Evolutionary conservation across 192 early-diverging fungal species (phyloP).

Genomic region (Umbelopsis sp.): DNA sequence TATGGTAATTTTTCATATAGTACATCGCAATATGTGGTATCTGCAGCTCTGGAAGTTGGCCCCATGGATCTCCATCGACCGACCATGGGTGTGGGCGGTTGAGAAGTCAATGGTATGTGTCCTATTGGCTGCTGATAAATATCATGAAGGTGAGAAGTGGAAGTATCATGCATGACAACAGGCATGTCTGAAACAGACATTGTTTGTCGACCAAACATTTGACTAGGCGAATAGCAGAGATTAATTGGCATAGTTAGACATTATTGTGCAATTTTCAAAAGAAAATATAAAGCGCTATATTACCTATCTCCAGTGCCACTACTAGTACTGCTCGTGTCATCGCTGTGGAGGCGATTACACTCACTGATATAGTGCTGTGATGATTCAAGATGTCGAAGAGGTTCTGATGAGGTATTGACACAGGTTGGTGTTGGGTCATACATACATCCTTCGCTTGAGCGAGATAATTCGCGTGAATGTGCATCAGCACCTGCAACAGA

Average conservation of each 20-base stretch:
- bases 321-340: slow-evolving; percentile 10
- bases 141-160: neutral
- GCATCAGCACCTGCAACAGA: neutral
- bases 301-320: slow-evolving; percentile 11
- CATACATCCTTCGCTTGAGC: neutral
- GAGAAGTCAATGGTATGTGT: neutral
- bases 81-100: neutral
- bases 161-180: neutral
- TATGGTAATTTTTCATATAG: slow-evolving; percentile 8
- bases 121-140: neutral
- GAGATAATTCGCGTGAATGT: neutral
- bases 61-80: slow-evolving; percentile 2
- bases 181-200: neutral
- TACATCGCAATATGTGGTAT: neutral
- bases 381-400: neutral
- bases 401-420: neutral
- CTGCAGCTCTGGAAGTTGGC: neutral
- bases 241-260: too few species aligned
- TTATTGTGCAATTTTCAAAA: too few species aligned
- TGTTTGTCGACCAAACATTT: neutral
- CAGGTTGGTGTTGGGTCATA: neutral
- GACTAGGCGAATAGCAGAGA: too few species aligned
- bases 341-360: neutral
- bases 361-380: neutral
- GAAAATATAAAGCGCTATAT: neutral